Conservation (phyloP, 768 basidiomycete genomes). For the Strobilomyces dryophilus region DNA sequence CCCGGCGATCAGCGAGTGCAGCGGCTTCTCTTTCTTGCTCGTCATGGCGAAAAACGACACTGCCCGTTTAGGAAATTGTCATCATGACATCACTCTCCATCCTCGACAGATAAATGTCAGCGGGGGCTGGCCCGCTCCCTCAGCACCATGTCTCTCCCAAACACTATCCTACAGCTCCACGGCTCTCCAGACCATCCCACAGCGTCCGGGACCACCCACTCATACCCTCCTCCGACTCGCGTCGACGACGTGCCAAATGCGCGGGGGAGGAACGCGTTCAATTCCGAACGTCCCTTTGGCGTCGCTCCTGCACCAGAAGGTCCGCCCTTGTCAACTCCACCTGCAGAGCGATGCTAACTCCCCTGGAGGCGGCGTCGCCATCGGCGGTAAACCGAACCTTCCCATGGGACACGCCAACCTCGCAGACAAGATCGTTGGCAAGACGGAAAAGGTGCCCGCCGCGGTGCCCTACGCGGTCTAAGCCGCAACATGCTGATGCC, state of each 20-base stretch:
- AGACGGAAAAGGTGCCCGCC: slow-evolving; percentile 47
- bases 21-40: slow-evolving; percentile 71
- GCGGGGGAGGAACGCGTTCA: slow-evolving; percentile 26
- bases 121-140: not conserved
- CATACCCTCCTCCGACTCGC: not conserved
- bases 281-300: slow-evolving; percentile 33
- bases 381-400: slow-evolving; percentile 19
- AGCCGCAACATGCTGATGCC: slow-evolving; percentile 14
- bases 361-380: slow-evolving; percentile 24
- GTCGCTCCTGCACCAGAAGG: slow-evolving; percentile 35
- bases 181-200: slow-evolving; percentile 47
- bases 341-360: not conserved
- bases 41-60: slow-evolving; percentile 30
- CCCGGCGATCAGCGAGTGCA: slow-evolving; percentile 87
- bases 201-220: slow-evolving; percentile 8
- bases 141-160: slow-evolving; percentile 22
- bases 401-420: slow-evolving; percentile 38
- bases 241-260: not conserved
- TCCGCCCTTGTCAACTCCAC: slow-evolving; percentile 3
- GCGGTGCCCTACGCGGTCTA: too few species aligned
- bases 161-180: slow-evolving; percentile 40
- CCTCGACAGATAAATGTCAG: slow-evolving; percentile 11
- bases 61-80: not conserved
- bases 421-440: slow-evolving; percentile 54
- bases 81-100: slow-evolving; percentile 12